Base-by-base conservation (phyloP, 257 asterid species). In the Hygrophila difformis region DNA sequence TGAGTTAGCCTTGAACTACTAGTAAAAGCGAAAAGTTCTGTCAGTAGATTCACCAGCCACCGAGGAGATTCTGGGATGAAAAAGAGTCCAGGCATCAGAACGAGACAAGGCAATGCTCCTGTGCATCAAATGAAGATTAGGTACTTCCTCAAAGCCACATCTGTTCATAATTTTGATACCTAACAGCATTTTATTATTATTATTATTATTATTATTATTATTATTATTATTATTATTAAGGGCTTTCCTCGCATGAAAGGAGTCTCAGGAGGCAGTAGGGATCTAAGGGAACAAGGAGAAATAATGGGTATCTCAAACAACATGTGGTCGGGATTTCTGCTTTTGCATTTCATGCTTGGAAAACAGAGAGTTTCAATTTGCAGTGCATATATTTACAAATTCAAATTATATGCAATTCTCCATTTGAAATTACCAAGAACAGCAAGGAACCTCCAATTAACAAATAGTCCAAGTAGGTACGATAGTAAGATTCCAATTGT, bases 401-500 rank as follows among this genome's bases (percentile, higher is more conserved):
- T 24, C 7, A 24, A 24, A 24, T 24, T 10, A 33, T 33, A 33
- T 33, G 12, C 12, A 10, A 47, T 44, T n/a, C n/a, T n/a, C n/a
- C n/a, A n/a, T n/a, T n/a, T n/a, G n/a, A n/a, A 47, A 44, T 71
- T 85, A 89, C 96, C 97, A 39, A 89, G 74, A 69, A 84, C 86
- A 51, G 97, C 97, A 55, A 89, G 97, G 47, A 60, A 14, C 67
- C 97, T 82, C 97, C 96, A 89, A 44, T 58, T 55, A 36, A 74
- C 77, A 59, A 89, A 79, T 45, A 84, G 74, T 44, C 97, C 97
- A 20, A 88, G 64, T 66, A 88, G 64, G 65, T 88, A 88, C 1
- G 97, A 65, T 48, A 88, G 69, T 91, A 89, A 37, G 61, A 89
- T 89, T 61, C 97, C 97, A 24, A 89, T 77, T 3, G 97, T 89